Evolutionary conservation across 768 basidiomycete species (phyloP).

Genomic region (Kwoniella dejecticola): DNA sequence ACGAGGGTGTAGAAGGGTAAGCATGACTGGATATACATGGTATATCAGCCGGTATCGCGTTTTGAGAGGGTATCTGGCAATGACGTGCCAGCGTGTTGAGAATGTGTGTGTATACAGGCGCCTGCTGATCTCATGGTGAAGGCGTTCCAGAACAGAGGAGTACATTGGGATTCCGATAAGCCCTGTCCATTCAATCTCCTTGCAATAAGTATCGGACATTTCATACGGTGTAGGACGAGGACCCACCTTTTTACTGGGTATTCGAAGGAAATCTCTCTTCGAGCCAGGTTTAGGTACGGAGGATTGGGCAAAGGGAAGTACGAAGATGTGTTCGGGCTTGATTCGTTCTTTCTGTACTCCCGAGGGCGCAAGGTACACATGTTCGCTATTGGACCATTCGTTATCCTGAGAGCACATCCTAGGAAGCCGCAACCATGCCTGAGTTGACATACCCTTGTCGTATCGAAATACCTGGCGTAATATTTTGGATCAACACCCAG

Average conservation of each 20-base stretch:
- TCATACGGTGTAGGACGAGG: neutral
- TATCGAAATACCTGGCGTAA: slow-evolving; percentile 67
- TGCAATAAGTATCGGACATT: neutral
- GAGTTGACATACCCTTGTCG: slow-evolving; percentile 66
- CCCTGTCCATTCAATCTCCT: slow-evolving; percentile 33
- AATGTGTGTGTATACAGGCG: slow-evolving; percentile 88
- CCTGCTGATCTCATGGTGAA: slow-evolving; percentile 76
- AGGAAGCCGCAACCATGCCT: neutral
- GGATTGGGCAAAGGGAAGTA: slow-evolving; percentile 73
- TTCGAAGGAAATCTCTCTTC: slow-evolving; percentile 75
- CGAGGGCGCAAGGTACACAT: slow-evolving; percentile 82
- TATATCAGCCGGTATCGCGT: no score
- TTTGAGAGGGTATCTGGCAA: no score
- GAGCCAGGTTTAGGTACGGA: slow-evolving; percentile 64
- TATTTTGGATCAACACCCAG: neutral
- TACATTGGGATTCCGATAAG: slow-evolving; percentile 83
- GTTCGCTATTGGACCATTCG: slow-evolving; percentile 60
- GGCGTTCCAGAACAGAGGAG: slow-evolving; percentile 89
- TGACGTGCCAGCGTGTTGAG: slow-evolving; percentile 66
- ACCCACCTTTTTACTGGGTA: slow-evolving; percentile 63
- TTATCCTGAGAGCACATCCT: neutral
- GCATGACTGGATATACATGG: slow-evolving; percentile 66
- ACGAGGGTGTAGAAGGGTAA: slow-evolving; percentile 70
- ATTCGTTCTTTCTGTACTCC: slow-evolving; percentile 92
- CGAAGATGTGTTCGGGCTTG: slow-evolving; percentile 78